Percentiles rank a stretch among this genome's conserved stretches.
phyloP scores from a whole-genome alignment of 495 filamentous ascomycete species.

The Aspergillus avenaceus region DNA sequence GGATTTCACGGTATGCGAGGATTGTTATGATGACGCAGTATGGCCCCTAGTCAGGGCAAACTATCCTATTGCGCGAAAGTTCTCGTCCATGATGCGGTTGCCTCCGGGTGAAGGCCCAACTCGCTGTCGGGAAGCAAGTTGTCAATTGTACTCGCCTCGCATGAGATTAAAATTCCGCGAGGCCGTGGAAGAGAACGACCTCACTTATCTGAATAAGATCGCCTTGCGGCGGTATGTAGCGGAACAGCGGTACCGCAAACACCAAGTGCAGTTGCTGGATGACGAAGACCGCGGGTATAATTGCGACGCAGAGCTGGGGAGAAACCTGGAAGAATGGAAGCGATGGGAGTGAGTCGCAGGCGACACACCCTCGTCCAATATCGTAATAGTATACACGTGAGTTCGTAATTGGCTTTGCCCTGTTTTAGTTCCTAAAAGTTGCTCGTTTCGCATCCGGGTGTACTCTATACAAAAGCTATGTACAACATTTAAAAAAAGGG shows the following conservation, averaged over 20 bases:
- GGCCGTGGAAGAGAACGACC: slow-evolving; percentile 56
- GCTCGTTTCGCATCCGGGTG: background rate
- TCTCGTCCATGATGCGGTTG: slow-evolving; percentile 43
- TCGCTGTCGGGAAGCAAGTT: slow-evolving; percentile 49
- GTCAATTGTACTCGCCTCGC: slow-evolving; percentile 71
- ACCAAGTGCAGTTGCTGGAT: slow-evolving; percentile 34
- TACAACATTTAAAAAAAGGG: too few relatives aligned
- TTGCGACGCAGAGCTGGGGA: slow-evolving; percentile 43
- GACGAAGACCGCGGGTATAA: slow-evolving; percentile 42
- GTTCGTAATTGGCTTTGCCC: slow-evolving; percentile 1
- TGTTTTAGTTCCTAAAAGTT: slow-evolving; percentile 1
- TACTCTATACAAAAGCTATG: background rate
- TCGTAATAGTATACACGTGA: too few relatives aligned
- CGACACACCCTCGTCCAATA: slow-evolving; percentile 2
- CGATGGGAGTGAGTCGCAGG: slow-evolving; percentile 41
- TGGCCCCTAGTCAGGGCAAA: slow-evolving; percentile 54
- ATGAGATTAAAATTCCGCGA: slow-evolving; percentile 64
- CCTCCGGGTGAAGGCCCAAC: slow-evolving; percentile 44
- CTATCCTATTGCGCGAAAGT: slow-evolving; percentile 52
- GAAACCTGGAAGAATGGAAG: slow-evolving; percentile 51
- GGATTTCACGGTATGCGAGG: slow-evolving; percentile 64
- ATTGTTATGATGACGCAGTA: slow-evolving; percentile 67
- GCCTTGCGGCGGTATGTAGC: slow-evolving; percentile 38
- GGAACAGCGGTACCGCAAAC: slow-evolving; percentile 44
- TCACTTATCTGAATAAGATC: slow-evolving; percentile 39